Conservation (phyloP, 208 protist species). For the Balamuthia mandrillaris region DNA sequence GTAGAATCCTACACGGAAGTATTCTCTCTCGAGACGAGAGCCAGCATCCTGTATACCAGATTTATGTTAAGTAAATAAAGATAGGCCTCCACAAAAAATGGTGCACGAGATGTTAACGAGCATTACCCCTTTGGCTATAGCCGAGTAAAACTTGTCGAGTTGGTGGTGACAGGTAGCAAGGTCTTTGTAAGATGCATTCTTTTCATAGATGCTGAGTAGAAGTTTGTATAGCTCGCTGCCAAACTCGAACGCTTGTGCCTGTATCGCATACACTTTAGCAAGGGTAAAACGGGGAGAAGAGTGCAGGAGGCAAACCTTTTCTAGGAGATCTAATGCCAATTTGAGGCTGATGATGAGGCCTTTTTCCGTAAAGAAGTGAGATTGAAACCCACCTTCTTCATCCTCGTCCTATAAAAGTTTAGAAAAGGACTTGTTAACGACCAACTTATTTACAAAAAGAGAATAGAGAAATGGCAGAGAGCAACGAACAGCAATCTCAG, state of each 20-base stretch:
- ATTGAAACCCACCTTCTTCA: conserved; percentile 42
- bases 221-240: conserved; percentile 59
- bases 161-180: conserved; percentile 52
- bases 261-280: not conserved
- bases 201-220: conserved; percentile 58
- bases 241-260: conserved; percentile 43
- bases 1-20: conserved; percentile 67
- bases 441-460: conserved; percentile 17
- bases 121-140: conserved; percentile 44
- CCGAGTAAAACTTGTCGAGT: conserved; percentile 47
- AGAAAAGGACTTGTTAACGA: no score
- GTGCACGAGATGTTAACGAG: not conserved
- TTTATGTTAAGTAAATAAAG: not conserved
- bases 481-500: conserved; percentile 21
- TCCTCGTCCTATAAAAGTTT: conserved; percentile 21
- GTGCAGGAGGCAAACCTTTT: not conserved
- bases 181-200: conserved; percentile 17
- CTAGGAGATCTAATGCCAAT: conserved; percentile 39
- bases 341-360: conserved; percentile 41
- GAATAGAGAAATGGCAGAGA: not conserved
- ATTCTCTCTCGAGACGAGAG: conserved; percentile 53
- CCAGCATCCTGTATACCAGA: conserved; percentile 35
- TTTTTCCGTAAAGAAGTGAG: conserved; percentile 39
- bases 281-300: not conserved
- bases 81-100: not conserved